Percentiles rank a stretch among this genome's conserved stretches.
phyloP scores from a whole-genome alignment of 805 yeast genomes.

The Lipomyces orientalis region DNA sequence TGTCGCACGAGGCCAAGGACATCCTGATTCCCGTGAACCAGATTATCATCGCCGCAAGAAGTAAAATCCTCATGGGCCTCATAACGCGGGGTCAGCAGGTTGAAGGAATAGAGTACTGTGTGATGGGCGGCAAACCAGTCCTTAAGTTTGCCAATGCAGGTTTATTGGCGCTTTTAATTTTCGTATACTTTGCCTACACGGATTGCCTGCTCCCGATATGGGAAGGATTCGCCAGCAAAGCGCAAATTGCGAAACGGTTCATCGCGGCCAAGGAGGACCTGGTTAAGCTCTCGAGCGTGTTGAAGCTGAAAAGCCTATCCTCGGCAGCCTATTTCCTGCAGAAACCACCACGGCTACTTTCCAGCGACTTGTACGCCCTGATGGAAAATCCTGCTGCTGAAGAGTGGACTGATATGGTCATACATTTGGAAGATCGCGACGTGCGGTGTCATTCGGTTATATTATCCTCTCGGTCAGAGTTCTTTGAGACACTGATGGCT shows the following conservation, averaged over 20 bases:
- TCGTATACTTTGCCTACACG: slow-evolving; percentile 58
- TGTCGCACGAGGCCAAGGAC: slow-evolving; percentile 34
- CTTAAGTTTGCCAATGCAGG: slow-evolving; percentile 22
- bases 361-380: slow-evolving; percentile 26
- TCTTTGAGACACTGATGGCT: slow-evolving; percentile 60
- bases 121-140: slow-evolving; percentile 2
- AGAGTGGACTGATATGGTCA: slow-evolving; percentile 50
- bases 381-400: slow-evolving; percentile 15
- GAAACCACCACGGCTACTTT: slow-evolving; percentile 13
- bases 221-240: slow-evolving; percentile 44
- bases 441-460: slow-evolving; percentile 55
- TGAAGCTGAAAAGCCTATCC: slow-evolving; percentile 36
- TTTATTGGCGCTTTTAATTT: slow-evolving; percentile 47
- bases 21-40: slow-evolving; percentile 30
- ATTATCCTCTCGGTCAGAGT: slow-evolving; percentile 60
- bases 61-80: slow-evolving; percentile 39
- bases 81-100: slow-evolving; percentile 11
- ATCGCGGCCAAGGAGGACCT: slow-evolving; percentile 40
- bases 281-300: slow-evolving; percentile 34
- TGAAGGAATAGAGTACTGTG: slow-evolving; percentile 11
- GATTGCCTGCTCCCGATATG: slow-evolving; percentile 54
- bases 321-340: slow-evolving; percentile 31
- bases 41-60: slow-evolving; percentile 30
- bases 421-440: slow-evolving; percentile 56
- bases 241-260: slow-evolving; percentile 36